A percentile compares a stretch with the other conserved stretches of the same genome.
These are phyloP conservation scores for Clathrus columnatus DNA, from an alignment of 768 basidiomycete species.

Conservation along the genomic window DNA sequence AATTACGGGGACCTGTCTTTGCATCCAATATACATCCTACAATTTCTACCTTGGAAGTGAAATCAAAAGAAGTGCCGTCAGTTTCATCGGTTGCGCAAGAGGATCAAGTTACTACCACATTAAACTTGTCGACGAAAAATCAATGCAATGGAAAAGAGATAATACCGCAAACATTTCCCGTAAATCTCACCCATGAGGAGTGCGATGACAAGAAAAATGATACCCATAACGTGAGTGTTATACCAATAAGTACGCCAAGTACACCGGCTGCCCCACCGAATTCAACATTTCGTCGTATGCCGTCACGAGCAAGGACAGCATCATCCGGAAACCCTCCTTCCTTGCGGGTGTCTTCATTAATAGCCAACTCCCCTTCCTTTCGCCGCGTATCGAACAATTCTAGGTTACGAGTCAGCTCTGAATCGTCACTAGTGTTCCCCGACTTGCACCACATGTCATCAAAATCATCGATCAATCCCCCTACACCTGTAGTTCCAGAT, in stretches of 20 bases:
- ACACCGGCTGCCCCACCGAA: conserved; percentile 14
- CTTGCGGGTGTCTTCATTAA: not conserved
- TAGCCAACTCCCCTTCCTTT: not conserved
- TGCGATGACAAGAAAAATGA: conserved; percentile 14
- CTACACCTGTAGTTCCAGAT: not conserved
- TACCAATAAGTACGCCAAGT: conserved; percentile 12
- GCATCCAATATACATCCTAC: not conserved
- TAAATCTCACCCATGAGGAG: conserved; percentile 7
- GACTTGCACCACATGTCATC: not conserved
- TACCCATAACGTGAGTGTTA: conserved; percentile 3
- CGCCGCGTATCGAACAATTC: not conserved
- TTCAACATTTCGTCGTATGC: conserved; percentile 48
- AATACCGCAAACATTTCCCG: not conserved
- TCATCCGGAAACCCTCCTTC: conserved; percentile 7
- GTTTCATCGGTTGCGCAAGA: conserved; percentile 8
- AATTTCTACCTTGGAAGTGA: conserved; percentile 18
- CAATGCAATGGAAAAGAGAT: conserved; percentile 1
- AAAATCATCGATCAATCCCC: not conserved
- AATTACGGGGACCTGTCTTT: not conserved
- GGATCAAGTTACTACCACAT: conserved; percentile 1
- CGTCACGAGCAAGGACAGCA: conserved; percentile 23
- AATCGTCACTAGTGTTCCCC: not conserved
- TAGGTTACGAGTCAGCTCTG: not conserved
- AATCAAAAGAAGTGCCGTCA: conserved; percentile 5
- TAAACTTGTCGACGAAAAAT: not conserved